Evolutionary conservation across 2,329 filamentous ascomycete genomes (phyloP), one percentile per base, ranked within the genome.

Genomic region (Ascochyta clinopodiicola): DNA sequence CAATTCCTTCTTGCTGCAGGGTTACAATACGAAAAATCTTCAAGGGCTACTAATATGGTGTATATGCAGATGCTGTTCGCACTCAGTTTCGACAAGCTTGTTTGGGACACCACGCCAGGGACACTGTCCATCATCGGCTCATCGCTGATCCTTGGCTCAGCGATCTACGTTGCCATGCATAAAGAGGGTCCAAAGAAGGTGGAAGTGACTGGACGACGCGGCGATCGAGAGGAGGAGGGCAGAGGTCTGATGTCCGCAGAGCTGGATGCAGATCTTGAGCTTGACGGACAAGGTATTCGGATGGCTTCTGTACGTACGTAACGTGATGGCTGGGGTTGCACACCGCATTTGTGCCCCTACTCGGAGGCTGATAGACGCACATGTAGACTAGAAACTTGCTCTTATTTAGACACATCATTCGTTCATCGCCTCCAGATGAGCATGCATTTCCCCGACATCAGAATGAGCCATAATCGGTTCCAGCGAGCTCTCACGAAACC

Each of bases 1-100:
- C 93, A 96, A 82, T 92, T 92, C 63, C 81, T 96, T n/a, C 79
- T 96, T 17, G 95, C 92, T 1, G 84, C 86, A 0, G 92, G 91
- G 0, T 77, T 97, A 43, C 81, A 88, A 22, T 86, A 88, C 57
- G 89, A 93, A 67, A 88, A 88, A 59, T 83, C 82, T 1, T 78
- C 78, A 3, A 79, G 84, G 19, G 86, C 85, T 2, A 88, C 85
- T 0, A 86, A 85, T 50, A 88, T 89, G 85, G 78, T 87, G 0
- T 90, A 90, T 67, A 86, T 82, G 40, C 86, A 89, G 70, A 88
- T 90, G 86, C 74, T 90, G 3, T 90, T 89, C 71, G 87, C 88
- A 2, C 72, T 90, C 10, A 77, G 80, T 3, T 86, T 86, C 13
- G 88, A 90, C 69, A 84, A 85, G 62, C 60, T 87, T 10, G 77